phyloP scores from a whole-genome alignment of 1,284 basidiomycete genomes.

The Trichosporon inkin region DNA sequence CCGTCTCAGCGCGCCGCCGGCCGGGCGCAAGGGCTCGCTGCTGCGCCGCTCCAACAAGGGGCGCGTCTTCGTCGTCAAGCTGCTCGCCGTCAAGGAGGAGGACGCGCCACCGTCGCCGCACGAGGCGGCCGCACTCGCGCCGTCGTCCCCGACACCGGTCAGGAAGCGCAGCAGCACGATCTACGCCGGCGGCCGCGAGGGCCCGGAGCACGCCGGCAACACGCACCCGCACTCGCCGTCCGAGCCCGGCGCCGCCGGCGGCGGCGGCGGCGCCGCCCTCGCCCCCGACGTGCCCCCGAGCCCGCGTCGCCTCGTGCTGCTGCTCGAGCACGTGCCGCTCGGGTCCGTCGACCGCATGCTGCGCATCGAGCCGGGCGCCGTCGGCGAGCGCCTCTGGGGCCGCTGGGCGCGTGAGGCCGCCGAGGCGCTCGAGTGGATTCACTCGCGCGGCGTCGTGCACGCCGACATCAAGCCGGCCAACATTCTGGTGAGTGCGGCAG shows the following conservation, averaged over 20 bases:
- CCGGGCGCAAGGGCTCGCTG: conserved; percentile 20
- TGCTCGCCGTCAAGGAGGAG: conserved; percentile 46
- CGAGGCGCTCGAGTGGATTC: conserved; percentile 50
- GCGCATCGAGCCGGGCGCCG: conserved; percentile 42
- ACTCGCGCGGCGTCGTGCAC: conserved; percentile 51
- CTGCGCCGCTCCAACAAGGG: conserved; percentile 18
- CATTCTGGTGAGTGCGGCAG: conserved; percentile 34
- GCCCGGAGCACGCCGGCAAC: not conserved
- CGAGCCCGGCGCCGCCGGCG: too few species aligned
- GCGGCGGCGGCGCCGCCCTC: not conserved
- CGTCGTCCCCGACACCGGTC: not conserved
- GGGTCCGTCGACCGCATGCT: conserved; percentile 49
- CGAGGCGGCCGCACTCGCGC: not conserved
- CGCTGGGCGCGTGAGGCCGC: conserved; percentile 49
- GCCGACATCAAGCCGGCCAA: conserved; percentile 53
- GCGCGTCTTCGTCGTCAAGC: conserved; percentile 38
- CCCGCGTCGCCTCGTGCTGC: conserved; percentile 37
- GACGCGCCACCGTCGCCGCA: conserved; percentile 5
- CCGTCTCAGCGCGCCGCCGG: conserved; percentile 31
- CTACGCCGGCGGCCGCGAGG: conserved; percentile 10
- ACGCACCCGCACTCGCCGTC: not conserved
- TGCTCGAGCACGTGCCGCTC: conserved; percentile 49
- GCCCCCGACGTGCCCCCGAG: conserved; percentile 3
- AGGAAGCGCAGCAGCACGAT: conserved; percentile 14
- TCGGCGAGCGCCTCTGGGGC: conserved; percentile 43